Conservation (phyloP, 1,284 basidiomycete genomes). For the Malassezia cuniculi region DNA sequence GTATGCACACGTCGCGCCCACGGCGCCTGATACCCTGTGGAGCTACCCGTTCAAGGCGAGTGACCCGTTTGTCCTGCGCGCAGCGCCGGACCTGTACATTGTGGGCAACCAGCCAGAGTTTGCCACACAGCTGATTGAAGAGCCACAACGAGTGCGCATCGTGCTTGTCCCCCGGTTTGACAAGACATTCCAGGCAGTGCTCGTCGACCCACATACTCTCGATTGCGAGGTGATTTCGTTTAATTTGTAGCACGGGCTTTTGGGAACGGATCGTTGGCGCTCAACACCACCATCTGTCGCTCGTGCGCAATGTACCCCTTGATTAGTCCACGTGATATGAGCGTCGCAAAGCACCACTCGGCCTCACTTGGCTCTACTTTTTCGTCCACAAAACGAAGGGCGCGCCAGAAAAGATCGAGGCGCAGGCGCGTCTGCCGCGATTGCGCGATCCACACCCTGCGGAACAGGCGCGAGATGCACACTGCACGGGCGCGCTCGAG, state of each 20-base stretch:
- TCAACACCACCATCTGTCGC: conserved; percentile 78
- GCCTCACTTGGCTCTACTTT: no score
- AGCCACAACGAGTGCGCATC: conserved; percentile 51
- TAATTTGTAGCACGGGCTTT: neutral
- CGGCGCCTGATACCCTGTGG: conserved; percentile 84
- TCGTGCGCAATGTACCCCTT: conserved; percentile 92
- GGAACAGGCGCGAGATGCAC: conserved; percentile 70
- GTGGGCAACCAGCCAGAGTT: conserved; percentile 70
- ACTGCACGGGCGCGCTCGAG: conserved; percentile 77
- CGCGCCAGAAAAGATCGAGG: conserved; percentile 16
- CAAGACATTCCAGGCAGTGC: conserved; percentile 54
- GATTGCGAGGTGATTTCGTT: conserved; percentile 47
- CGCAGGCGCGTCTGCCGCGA: conserved; percentile 18
- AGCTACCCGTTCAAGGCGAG: conserved; percentile 79
- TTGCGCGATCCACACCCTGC: conserved; percentile 58
- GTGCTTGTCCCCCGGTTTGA: conserved; percentile 74
- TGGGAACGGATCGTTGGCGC: conserved; percentile 71
- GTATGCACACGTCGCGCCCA: conserved; percentile 94
- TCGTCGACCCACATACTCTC: conserved; percentile 55
- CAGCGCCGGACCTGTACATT: conserved; percentile 77
- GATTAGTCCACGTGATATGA: conserved; percentile 69
- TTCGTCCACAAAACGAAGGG: conserved; percentile 48
- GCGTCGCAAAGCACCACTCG: conserved; percentile 76
- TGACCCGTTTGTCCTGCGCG: conserved; percentile 77
- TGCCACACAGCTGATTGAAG: conserved; percentile 50